Conservation (phyloP, 2,329 filamentous ascomycete genomes). For the Hypoxylon sp. region DNA sequence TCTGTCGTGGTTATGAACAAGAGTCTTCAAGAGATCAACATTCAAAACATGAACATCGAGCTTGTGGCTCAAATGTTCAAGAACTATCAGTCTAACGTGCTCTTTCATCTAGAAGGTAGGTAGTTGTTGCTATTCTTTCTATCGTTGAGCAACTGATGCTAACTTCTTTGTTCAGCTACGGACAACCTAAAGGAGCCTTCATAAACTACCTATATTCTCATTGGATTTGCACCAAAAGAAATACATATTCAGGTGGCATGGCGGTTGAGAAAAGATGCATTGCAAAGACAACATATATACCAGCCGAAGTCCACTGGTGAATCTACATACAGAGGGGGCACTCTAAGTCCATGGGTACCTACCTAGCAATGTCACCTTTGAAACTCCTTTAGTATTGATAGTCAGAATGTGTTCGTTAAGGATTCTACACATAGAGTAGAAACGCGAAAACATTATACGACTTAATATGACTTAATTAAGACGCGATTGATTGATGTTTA, state of each 20-base stretch:
- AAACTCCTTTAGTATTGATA: too few relatives aligned
- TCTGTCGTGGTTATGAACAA: slow-evolving; percentile 93
- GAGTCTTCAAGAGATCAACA: slow-evolving; percentile 95
- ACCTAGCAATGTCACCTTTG: too few relatives aligned
- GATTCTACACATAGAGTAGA: too few relatives aligned
- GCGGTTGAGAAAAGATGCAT: too few relatives aligned
- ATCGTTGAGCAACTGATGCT: slow-evolving; percentile 1
- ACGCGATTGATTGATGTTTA: slow-evolving; percentile 5
- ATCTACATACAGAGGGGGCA: too few relatives aligned
- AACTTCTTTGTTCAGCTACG: slow-evolving; percentile 65
- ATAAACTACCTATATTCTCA: slow-evolving; percentile 48
- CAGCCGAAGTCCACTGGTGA: too few relatives aligned
- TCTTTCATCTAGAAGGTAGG: slow-evolving; percentile 95
- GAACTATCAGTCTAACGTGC: slow-evolving; percentile 97
- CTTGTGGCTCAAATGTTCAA: slow-evolving; percentile 99
- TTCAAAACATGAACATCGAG: slow-evolving; percentile 99
- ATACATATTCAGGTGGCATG: neutral
- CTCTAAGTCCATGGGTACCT: too few relatives aligned
- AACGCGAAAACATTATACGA: too few relatives aligned
- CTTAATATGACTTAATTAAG: too few relatives aligned
- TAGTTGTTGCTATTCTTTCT: neutral
- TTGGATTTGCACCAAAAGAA: neutral
- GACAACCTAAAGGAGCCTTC: slow-evolving; percentile 83
- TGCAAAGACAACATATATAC: too few relatives aligned
- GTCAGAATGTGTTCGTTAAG: too few relatives aligned